These are phyloP conservation scores for Cardiosporidium cionae DNA, from an alignment of 169 alveolate genomes.

Conservation along the genomic window DNA sequence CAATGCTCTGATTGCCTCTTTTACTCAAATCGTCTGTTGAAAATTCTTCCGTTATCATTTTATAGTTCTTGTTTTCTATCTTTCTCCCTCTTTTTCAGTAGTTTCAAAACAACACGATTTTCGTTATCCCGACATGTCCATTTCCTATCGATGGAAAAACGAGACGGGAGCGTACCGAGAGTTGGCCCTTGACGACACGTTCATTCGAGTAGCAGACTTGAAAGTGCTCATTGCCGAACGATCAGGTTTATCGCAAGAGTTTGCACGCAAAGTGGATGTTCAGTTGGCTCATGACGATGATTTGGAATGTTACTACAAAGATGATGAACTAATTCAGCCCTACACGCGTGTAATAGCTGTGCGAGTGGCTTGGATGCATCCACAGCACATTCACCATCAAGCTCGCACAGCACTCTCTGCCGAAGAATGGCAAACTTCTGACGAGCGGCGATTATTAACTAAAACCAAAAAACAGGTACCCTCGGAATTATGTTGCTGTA, in stretches of 20 bases:
- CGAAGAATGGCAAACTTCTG: not conserved
- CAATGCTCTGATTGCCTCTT: no score
- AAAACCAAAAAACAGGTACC: not conserved
- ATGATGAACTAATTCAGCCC: not conserved
- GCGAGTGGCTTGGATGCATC: not conserved
- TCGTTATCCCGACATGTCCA: not conserved
- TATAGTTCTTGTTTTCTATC: no score
- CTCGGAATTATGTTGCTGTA: not conserved
- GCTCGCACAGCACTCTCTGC: not conserved
- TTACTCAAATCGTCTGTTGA: no score
- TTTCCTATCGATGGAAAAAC: not conserved
- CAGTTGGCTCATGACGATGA: not conserved
- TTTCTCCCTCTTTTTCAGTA: no score
- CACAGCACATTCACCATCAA: not conserved
- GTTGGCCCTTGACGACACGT: not conserved
- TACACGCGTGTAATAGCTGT: not conserved
- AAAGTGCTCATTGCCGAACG: not conserved
- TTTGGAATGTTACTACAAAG: not conserved
- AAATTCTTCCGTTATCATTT: no score
- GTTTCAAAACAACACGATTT: no score
- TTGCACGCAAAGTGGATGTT: not conserved
- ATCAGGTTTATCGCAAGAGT: not conserved
- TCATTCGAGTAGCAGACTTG: not conserved
- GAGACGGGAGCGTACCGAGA: not conserved
- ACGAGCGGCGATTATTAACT: not conserved